Evolutionary conservation across 305 asterid species (phyloP).

Genomic region (Petunia hybrid): DNA sequence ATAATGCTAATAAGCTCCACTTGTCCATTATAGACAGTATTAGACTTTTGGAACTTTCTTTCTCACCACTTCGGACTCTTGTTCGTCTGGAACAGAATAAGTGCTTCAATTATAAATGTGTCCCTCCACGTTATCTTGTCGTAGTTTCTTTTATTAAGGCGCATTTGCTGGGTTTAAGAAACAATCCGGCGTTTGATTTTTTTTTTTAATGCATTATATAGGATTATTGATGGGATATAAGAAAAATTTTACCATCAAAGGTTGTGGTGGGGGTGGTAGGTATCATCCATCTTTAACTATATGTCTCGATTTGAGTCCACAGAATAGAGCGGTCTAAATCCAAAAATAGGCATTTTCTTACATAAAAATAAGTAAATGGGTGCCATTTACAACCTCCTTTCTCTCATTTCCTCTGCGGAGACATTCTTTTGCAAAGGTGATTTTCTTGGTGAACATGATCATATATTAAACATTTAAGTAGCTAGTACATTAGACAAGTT

Average conservation of each 20-base stretch:
- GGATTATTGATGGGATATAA: not conserved
- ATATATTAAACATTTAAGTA: too few species aligned
- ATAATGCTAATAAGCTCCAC: not conserved
- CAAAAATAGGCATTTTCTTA: not conserved
- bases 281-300: too few species aligned
- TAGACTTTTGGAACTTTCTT: constrained; percentile 12
- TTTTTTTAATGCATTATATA: not conserved
- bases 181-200: not conserved
- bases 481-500: too few species aligned
- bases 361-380: not conserved
- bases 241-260: too few species aligned
- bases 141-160: not conserved
- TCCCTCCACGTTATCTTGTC: constrained; percentile 15
- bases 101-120: constrained; percentile 7
- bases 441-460: too few species aligned
- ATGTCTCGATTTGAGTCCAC: too few species aligned
- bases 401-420: too few species aligned
- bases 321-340: too few species aligned
- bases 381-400: not conserved
- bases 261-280: too few species aligned
- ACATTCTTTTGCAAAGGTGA: too few species aligned
- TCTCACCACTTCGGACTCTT: too few species aligned
- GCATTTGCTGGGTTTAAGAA: not conserved
- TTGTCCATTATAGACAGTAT: not conserved
- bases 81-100: not conserved